These are phyloP conservation scores for Trichosporon sp. DNA, from an alignment of 1,284 basidiomycete genomes.

Conservation along the genomic window DNA sequence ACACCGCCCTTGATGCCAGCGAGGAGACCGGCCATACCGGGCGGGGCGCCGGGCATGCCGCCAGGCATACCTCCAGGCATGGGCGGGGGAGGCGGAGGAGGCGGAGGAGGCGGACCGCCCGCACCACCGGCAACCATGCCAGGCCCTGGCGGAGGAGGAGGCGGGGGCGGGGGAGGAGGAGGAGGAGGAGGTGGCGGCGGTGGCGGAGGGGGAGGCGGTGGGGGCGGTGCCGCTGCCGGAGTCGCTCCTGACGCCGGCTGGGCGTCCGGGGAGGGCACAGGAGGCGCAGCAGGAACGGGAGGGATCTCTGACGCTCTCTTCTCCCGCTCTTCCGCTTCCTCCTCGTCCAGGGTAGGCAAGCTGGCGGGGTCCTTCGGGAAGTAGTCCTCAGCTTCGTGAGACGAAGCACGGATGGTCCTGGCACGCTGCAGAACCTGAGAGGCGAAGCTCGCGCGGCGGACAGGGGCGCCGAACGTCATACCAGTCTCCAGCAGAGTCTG, in stretches of 20 bases:
- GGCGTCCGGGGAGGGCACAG: background rate
- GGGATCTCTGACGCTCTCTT: slow-evolving; percentile 22
- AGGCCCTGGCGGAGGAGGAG: slow-evolving; percentile 38
- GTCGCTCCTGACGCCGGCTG: background rate
- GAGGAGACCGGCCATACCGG: slow-evolving; percentile 50
- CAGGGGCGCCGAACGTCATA: slow-evolving; percentile 2
- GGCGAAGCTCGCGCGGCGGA: slow-evolving; percentile 27
- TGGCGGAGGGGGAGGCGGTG: slow-evolving; percentile 28
- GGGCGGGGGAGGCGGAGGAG: slow-evolving; percentile 54
- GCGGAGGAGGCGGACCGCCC: slow-evolving; percentile 28
- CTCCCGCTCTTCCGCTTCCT: slow-evolving; percentile 35
- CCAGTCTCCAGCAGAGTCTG: slow-evolving; percentile 20
- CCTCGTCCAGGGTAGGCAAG: slow-evolving; percentile 58
- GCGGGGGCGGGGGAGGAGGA: slow-evolving; percentile 31
- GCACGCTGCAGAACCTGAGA: slow-evolving; percentile 33
- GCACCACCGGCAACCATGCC: background rate
- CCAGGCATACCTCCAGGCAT: slow-evolving; percentile 40
- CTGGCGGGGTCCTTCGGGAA: slow-evolving; percentile 22
- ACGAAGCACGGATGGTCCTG: slow-evolving; percentile 26
- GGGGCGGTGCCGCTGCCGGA: slow-evolving; percentile 20
- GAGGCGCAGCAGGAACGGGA: slow-evolving; percentile 1
- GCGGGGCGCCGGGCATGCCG: slow-evolving; percentile 16
- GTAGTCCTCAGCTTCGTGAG: slow-evolving; percentile 32
- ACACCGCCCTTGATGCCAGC: slow-evolving; percentile 53
- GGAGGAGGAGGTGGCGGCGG: slow-evolving; percentile 33